Evolutionary conservation across 1,284 basidiomycete genomes (phyloP), one percentile per base, ranked within the genome.

Genomic region (Boletellus sp.): DNA sequence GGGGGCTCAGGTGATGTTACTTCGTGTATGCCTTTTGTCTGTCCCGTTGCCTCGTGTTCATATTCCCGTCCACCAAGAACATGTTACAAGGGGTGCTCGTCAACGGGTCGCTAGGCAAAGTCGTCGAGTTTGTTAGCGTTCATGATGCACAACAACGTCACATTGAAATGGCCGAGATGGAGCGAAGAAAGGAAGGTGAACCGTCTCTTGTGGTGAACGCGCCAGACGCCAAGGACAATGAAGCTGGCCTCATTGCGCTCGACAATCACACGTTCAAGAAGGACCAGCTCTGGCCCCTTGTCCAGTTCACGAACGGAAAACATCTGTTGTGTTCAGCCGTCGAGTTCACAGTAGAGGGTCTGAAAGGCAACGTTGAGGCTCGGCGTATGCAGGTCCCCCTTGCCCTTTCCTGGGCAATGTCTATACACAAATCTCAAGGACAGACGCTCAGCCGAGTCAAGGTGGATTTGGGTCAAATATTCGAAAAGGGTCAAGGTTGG

Each of bases 351-450:
- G 70, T 83, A 10, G 72, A 79, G 48, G 81, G 79, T 54, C 71
- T 78, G 1, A 65, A 71, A 18, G 82, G 80, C 5, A 66, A 64
- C 8, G 60, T 76, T 45, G 81, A 83, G 60, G 83, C 81, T 13
- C 67, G 64, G 18, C 74, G 83, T 38, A 13, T 61, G 21, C 73
- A 91, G 76, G 70, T 91, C 2, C 89, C 89, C 3, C 73, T 93
- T 18, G 90, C 90, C 39, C 74, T 91, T 5, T 83, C 89, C 0
- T 91, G 87, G 86, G 88, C 90, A 3, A 74, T 90, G 67, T 89
- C 87, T 49, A 86, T 94, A 35, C 92, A 93, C 68, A 94, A 95
- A 68, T 85, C 86, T 1, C 91, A 93, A 67, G 90, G 90, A 0
- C 90, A 92, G 68, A 92, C 87, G 0, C 70, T 94, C 28, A 80